Evolutionary conservation across 1,284 basidiomycete species (phyloP).

Genomic region (Ceratobasidium sp.): DNA sequence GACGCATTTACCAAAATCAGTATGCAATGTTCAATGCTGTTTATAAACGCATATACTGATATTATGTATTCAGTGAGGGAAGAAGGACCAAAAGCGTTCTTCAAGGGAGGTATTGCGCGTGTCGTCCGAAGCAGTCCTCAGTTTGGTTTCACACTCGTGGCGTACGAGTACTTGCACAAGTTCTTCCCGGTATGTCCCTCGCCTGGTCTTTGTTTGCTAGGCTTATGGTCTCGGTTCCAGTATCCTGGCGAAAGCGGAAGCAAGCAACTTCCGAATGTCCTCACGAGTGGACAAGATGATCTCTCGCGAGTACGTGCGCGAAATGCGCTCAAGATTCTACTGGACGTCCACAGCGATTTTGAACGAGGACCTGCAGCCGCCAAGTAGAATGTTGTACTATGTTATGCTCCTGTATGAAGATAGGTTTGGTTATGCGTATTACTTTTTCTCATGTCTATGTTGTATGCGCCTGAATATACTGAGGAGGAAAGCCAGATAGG

Average conservation of each 20-base stretch:
- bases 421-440: no score
- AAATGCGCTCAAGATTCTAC: constrained; percentile 89
- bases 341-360: constrained; percentile 86
- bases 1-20: constrained; percentile 94
- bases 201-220: no score
- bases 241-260: constrained; percentile 79
- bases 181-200: constrained; percentile 71
- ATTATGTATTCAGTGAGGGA: constrained; percentile 57
- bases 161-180: constrained; percentile 83
- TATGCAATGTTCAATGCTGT: constrained; percentile 50
- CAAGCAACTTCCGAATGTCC: constrained; percentile 68
- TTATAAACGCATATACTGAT: constrained; percentile 41
- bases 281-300: constrained; percentile 76
- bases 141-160: constrained; percentile 93
- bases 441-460: no score
- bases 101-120: constrained; percentile 95
- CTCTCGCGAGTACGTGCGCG: constrained; percentile 86
- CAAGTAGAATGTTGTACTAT: not conserved
- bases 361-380: constrained; percentile 53
- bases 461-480: no score
- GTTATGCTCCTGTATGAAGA: no score
- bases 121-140: constrained; percentile 87
- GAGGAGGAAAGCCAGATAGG: no score
- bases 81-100: constrained; percentile 89
- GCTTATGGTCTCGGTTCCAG: constrained; percentile 51